Conservation (phyloP, 1,139 yeast species). For the Yamadazyma epiphylla region DNA sequence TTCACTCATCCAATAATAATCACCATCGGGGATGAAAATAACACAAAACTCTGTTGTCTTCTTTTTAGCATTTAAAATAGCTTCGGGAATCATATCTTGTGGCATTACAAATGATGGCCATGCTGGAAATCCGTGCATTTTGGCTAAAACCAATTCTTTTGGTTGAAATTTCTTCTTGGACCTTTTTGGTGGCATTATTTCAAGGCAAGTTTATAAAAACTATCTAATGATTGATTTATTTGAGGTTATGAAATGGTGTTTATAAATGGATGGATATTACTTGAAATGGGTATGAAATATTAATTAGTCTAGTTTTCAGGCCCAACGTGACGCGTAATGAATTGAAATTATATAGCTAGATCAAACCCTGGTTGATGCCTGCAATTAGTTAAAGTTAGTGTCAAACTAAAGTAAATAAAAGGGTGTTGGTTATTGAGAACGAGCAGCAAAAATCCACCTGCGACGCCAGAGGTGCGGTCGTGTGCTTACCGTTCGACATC, state of each 20-base stretch:
- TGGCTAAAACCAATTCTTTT: conserved; percentile 40
- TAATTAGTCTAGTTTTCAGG: no score
- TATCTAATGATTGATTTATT: no score
- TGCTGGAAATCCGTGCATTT: conserved; percentile 47
- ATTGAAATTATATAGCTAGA: no score
- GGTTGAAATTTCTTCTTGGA: conserved; percentile 21
- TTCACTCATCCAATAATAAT: conserved; percentile 44
- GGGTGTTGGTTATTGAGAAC: neutral
- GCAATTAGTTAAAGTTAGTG: neutral
- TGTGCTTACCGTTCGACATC: no score
- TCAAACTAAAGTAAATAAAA: no score
- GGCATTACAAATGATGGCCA: conserved; percentile 53
- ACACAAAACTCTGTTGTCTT: conserved; percentile 40
- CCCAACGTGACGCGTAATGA: no score
- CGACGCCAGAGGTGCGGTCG: no score
- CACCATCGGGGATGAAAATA: conserved; percentile 48
- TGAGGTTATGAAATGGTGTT: no score
- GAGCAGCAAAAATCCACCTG: neutral
- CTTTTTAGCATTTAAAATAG: conserved; percentile 36
- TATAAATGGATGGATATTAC: no score
- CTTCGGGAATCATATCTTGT: conserved; percentile 31
- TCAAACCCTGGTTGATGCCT: neutral
- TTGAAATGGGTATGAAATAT: no score
- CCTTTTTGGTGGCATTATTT: conserved; percentile 25
- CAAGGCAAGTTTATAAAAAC: no score